phyloP scores from a whole-genome alignment of 768 basidiomycete species.

The Termitomyces bulborhizus region DNA sequence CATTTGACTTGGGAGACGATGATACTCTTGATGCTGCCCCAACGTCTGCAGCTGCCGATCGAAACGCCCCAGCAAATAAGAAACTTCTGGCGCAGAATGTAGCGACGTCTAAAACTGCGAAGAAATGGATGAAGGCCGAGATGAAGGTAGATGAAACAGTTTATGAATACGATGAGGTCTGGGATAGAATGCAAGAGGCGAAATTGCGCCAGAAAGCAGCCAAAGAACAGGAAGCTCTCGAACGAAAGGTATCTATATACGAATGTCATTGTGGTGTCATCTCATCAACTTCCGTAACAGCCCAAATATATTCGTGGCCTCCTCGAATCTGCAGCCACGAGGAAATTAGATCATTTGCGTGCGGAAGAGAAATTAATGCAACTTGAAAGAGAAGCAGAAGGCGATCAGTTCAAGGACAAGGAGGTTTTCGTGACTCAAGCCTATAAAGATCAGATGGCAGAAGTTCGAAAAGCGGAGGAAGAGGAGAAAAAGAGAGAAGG shows the following conservation, averaged over 20 bases:
- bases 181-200: conserved; percentile 90
- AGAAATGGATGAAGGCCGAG: conserved; percentile 75
- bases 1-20: conserved; percentile 63
- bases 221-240: conserved; percentile 71
- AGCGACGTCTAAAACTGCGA: conserved; percentile 55
- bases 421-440: conserved; percentile 97
- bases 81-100: conserved; percentile 52
- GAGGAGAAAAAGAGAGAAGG: conserved; percentile 90
- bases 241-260: conserved; percentile 59
- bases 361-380: conserved; percentile 99
- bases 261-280: conserved; percentile 6
- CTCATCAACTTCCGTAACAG: conserved; percentile 30
- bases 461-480: conserved; percentile 85
- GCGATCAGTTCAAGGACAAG: conserved; percentile 90
- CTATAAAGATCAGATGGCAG: conserved; percentile 95
- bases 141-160: conserved; percentile 74
- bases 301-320: conserved; percentile 91
- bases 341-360: conserved; percentile 80
- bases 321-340: conserved; percentile 75
- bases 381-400: conserved; percentile 86
- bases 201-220: conserved; percentile 67
- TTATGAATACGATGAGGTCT: conserved; percentile 95
- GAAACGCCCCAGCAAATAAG: conserved; percentile 43
- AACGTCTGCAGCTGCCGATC: conserved; percentile 28
- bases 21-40: conserved; percentile 44